Base-by-base conservation (phyloP, 495 filamentous ascomycete species). In the Penicillium manginii region DNA sequence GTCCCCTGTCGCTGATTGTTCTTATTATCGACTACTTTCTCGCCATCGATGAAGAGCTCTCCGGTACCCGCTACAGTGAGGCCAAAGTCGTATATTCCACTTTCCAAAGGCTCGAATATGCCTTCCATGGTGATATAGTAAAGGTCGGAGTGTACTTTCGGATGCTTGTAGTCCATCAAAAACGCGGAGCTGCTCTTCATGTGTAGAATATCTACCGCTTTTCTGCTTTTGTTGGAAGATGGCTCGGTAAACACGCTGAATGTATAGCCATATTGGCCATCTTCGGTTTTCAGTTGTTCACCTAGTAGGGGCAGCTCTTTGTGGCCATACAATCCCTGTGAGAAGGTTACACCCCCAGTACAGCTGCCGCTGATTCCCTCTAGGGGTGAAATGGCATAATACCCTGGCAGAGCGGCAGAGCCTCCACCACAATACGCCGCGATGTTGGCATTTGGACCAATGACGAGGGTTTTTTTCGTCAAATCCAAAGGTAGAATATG, bases 351-450 rank as follows among this genome's bases (percentile, higher is more conserved):
- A 73, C 77, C 70, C 70, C 59, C 81, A 75, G 18, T 66, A 21
- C 17, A 14, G 32, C 22, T 4, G 40, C 68, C 14, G 66, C 69
- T 39, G 15, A 89, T 79, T 11, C 85, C 87, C 10, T 88, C 82
- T 52, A 82, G 86, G 1, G 87, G 87, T 2, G 83, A 84, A 6
- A 86, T 73, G 23, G 81, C 83, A 65, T 91, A 90, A 63, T 92
- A 92, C 6, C 88, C 85, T 54, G 85, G 84, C 17, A 93, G 74
- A 52, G 83, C 83, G 2, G 91, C 89, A 61, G 85, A 89, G 21
- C 91, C 90, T 50, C 91, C 91, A 32, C 91, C 90, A 50, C 88
- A 85, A 42, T 86, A 86, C 52, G 88, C 86, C 0, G 89, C 87
- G 52, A 85, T 73, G 62, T 90, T 86, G 9, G 88, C 83, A 65